phyloP scores from a whole-genome alignment of 2,329 filamentous ascomycete genomes.

The Ophiosphaerella narmari region DNA sequence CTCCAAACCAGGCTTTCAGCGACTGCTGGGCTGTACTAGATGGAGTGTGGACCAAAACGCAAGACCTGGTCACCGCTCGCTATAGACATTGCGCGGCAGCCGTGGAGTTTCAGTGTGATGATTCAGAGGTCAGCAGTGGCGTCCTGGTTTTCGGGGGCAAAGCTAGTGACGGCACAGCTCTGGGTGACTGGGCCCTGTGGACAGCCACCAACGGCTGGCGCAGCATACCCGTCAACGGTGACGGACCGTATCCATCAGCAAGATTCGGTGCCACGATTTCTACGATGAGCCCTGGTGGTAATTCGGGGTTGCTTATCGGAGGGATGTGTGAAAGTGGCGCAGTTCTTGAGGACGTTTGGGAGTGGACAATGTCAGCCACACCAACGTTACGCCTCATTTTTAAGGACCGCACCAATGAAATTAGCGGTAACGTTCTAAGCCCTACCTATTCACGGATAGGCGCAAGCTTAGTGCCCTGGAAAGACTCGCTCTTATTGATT shows the following conservation, averaged over 20 bases:
- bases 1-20: conserved; percentile 68
- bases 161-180: conserved; percentile 47
- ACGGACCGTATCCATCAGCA: conserved; percentile 49
- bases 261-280: conserved; percentile 64
- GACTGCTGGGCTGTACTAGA: conserved; percentile 78
- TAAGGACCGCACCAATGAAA: conserved; percentile 34
- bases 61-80: conserved; percentile 70
- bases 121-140: conserved; percentile 46
- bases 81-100: conserved; percentile 73
- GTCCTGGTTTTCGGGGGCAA: conserved; percentile 55
- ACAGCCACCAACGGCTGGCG: conserved; percentile 58
- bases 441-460: conserved; percentile 54
- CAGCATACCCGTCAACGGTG: conserved; percentile 43
- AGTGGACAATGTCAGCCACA: conserved; percentile 60
- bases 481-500: conserved; percentile 55
- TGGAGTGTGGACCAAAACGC: conserved; percentile 65
- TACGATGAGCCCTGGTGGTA: conserved; percentile 40
- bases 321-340: conserved; percentile 70
- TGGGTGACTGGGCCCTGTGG: conserved; percentile 54
- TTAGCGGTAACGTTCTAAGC: conserved; percentile 19
- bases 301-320: conserved; percentile 69
- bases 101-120: conserved; percentile 48
- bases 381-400: conserved; percentile 32
- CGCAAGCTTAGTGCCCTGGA: conserved; percentile 54
- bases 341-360: conserved; percentile 66